Base-by-base conservation (phyloP, 208 protist species). In the Balamuthia mandrillaris region DNA sequence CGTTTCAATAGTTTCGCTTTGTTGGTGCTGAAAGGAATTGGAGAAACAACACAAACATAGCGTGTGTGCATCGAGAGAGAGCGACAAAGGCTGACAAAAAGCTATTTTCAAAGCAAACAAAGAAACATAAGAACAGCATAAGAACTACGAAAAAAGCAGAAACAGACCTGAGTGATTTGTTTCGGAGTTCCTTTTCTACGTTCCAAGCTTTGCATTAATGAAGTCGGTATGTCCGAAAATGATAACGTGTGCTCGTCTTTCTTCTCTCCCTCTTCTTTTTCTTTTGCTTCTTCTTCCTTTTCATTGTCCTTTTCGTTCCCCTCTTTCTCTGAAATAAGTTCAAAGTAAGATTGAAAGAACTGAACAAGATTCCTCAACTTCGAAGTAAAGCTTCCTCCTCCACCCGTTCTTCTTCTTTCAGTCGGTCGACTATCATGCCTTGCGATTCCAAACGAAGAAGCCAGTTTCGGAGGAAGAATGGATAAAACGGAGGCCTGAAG, bases 111-210 rank as follows among this genome's bases (percentile, higher is more conserved):
- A 39, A 21, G 42, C 49, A 35, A 12, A 68, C 18, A 35, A 35
- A 68, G n/a, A 16, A n/a, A 39, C n/a, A 12, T 68, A 35, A 12
- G 21, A 18, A 24, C 29, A 24, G 18, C 29, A 68, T 24, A n/a
- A 24, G n/a, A 35, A 39, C 18, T 16, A 68, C 16, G n/a, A 24
- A 16, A 14, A n/a, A 14, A 68, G 10, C 65, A 39, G 18, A 14
- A 68, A 21, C 65, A 39, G 39, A 75, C 66, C 66, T 75, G 66
- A 51, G 66, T 39, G 42, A 75, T 75, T 75, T 75, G 66, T 49
- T 56, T 75, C 35, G 66, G 21, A 49, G 14, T 75, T 21, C 66
- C 66, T 39, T 56, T 75, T 14, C 24, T 39, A 1, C 49, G 16
- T 75, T 39, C 37, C 24, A 75, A 51, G 42, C 18, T 39, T 10